A percentile compares a stretch with the other conserved stretches of the same genome.
These are phyloP conservation scores for Saccharomyces hybrid DNA, from an alignment of 1,139 yeast species.

Conservation along the genomic window DNA sequence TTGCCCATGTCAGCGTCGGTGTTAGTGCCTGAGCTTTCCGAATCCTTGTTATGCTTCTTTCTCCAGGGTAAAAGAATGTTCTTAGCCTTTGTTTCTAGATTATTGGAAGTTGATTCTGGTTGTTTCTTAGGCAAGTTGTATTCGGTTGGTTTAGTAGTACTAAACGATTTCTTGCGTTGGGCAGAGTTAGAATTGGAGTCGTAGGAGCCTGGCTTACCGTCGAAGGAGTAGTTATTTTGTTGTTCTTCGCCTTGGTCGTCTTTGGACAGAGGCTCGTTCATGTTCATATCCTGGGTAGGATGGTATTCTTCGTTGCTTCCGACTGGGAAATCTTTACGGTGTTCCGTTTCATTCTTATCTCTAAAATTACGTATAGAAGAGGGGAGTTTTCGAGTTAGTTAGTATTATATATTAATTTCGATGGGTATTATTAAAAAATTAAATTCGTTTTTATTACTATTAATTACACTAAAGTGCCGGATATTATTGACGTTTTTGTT, in stretches of 20 bases:
- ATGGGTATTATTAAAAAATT: neutral
- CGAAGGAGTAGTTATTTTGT: neutral
- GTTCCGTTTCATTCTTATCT: neutral
- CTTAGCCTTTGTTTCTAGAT: neutral
- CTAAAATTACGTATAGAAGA: neutral
- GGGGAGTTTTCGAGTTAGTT: neutral
- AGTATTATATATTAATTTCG: neutral
- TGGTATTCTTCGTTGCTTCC: neutral
- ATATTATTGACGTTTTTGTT: neutral
- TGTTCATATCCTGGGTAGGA: neutral
- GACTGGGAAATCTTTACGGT: constrained; percentile 5
- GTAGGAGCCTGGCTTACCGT: neutral
- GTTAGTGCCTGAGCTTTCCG: neutral
- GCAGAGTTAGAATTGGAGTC: neutral
- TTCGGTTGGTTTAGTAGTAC: neutral
- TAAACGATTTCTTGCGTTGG: neutral
- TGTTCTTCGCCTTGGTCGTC: neutral
- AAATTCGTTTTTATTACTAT: neutral
- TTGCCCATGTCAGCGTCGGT: neutral
- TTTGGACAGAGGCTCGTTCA: neutral
- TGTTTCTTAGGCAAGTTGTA: neutral
- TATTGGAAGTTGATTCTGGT: neutral
- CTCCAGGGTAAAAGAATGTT: neutral
- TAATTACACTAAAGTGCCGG: neutral
- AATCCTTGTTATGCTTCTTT: neutral